phyloP scores from a whole-genome alignment of 2,329 filamentous ascomycete genomes.

The Xylaria sp. region DNA sequence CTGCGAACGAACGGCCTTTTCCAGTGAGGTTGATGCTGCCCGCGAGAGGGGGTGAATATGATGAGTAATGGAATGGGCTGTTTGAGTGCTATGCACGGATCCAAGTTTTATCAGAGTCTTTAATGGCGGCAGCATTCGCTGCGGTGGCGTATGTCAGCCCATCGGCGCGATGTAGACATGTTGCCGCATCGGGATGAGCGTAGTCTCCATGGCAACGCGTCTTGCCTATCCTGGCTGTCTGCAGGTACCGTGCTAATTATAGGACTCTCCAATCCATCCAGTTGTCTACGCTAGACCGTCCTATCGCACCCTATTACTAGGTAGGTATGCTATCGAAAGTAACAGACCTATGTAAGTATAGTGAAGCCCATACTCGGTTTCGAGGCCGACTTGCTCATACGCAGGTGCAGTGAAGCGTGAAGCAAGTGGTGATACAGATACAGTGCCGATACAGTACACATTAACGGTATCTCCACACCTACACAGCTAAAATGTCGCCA shows the following conservation, averaged over 20 bases:
- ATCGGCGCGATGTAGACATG: conserved; percentile 15
- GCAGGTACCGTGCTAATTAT: conserved; percentile 24
- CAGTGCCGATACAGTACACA: background rate
- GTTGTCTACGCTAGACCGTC: no score
- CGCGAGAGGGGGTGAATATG: conserved; percentile 19
- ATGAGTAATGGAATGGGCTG: conserved; percentile 20
- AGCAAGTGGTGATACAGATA: background rate
- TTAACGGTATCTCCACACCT: no score
- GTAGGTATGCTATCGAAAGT: no score
- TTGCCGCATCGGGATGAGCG: conserved; percentile 16
- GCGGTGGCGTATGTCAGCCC: background rate
- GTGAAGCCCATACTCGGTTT: background rate
- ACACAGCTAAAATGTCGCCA: no score
- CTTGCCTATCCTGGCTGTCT: conserved; percentile 7
- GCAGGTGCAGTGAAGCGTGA: background rate
- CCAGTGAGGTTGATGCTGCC: conserved; percentile 29
- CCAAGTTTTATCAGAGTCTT: no score
- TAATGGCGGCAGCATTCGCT: conserved; percentile 9
- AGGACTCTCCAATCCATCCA: background rate
- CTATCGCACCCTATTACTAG: background rate
- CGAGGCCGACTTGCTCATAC: background rate
- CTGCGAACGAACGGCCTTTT: conserved; percentile 28
- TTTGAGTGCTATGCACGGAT: conserved; percentile 15
- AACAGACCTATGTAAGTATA: background rate
- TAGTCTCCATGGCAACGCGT: conserved; percentile 38